Conservation (phyloP, 169 alveolate genomes). For the Nephromyces sp. region DNA sequence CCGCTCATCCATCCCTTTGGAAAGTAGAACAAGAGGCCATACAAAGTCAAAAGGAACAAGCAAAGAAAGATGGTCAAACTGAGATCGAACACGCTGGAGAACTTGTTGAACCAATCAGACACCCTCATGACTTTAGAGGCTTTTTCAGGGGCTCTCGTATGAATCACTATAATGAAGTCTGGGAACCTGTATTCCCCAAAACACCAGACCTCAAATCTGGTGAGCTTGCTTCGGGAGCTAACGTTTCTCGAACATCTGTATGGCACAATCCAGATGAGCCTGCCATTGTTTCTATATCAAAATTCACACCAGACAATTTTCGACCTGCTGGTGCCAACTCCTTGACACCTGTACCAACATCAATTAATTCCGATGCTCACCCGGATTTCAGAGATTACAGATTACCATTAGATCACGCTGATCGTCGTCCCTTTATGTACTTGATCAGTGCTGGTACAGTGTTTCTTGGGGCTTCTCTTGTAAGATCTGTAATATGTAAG, state of each 20-base stretch:
- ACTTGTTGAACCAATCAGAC: conserved; percentile 54
- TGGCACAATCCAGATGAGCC: conserved; percentile 74
- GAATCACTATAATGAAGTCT: conserved; percentile 67
- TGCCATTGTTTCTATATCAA: conserved; percentile 65
- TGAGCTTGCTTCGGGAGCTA: conserved; percentile 73
- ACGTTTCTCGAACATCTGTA: conserved; percentile 67
- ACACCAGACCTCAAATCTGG: conserved; percentile 61
- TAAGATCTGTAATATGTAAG: conserved; percentile 59
- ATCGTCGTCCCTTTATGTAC: conserved; percentile 63
- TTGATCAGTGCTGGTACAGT: conserved; percentile 57
- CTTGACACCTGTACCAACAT: conserved; percentile 66
- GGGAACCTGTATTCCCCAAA: conserved; percentile 73
- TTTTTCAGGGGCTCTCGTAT: conserved; percentile 50
- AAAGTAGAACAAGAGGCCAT: conserved; percentile 52
- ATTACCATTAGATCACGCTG: conserved; percentile 59
- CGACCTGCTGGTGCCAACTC: conserved; percentile 72
- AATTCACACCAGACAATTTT: conserved; percentile 66
- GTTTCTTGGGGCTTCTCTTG: conserved; percentile 56
- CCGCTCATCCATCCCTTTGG: conserved; percentile 67
- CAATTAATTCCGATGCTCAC: conserved; percentile 56
- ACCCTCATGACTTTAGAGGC: conserved; percentile 59
- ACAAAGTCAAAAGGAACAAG: conserved; percentile 30
- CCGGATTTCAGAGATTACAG: conserved; percentile 74
- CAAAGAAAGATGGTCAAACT: background rate
- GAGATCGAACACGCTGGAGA: conserved; percentile 47